These are phyloP conservation scores for Irpex sp. DNA, from an alignment of 1,284 basidiomycete species.

Conservation along the genomic window DNA sequence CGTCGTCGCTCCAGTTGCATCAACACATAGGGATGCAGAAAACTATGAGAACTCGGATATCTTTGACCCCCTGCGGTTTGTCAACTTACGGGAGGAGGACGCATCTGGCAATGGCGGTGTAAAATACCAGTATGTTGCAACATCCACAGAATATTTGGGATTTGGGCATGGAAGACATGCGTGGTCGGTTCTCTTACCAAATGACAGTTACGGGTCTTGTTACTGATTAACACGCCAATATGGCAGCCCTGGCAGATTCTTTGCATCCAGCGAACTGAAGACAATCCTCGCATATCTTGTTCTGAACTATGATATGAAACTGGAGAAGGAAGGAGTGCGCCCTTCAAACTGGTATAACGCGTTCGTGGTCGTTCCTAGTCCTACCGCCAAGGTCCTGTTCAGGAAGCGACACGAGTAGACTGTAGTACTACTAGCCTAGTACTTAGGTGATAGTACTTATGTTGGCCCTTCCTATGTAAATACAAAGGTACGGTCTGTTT, in stretches of 20 bases:
- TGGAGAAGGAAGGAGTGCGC: constrained; percentile 27
- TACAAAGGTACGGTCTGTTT: no score
- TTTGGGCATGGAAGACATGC: constrained; percentile 44
- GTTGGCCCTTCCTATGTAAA: no score
- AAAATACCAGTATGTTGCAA: constrained; percentile 31
- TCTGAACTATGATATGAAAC: constrained; percentile 43
- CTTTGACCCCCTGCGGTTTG: constrained; percentile 46
- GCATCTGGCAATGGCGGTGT: constrained; percentile 15
- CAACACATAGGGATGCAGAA: constrained; percentile 38
- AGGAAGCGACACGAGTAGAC: constrained; percentile 9
- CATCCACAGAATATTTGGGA: constrained; percentile 33
- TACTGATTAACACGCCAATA: background rate
- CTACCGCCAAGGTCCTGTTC: constrained; percentile 15
- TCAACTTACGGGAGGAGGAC: constrained; percentile 32
- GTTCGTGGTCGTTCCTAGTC: constrained; percentile 8
- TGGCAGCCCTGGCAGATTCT: constrained; percentile 41
- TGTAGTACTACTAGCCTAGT: background rate
- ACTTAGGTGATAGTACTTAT: no score
- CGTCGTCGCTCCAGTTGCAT: constrained; percentile 37
- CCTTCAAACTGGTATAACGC: constrained; percentile 15
- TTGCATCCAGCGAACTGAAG: constrained; percentile 44
- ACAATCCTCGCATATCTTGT: constrained; percentile 40
- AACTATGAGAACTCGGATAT: constrained; percentile 36
- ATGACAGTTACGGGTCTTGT: background rate
- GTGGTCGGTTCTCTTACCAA: constrained; percentile 31